These are phyloP conservation scores for Cryptosporidium sp. DNA, from an alignment of 169 alveolate genomes.

Conservation along the genomic window DNA sequence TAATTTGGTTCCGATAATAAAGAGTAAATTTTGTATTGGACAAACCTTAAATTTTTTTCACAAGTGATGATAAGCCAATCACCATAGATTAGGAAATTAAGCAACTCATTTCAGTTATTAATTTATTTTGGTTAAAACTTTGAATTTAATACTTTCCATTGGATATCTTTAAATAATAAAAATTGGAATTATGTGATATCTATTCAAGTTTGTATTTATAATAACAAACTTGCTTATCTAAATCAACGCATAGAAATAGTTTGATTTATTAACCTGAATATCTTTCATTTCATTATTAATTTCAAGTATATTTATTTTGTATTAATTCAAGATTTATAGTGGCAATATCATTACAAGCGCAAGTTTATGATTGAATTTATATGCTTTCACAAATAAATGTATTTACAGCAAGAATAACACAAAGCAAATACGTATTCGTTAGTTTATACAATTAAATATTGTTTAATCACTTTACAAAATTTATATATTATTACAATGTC, in stretches of 20 bases:
- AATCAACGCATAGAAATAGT: neutral
- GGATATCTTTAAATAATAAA: neutral
- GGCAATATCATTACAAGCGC: neutral
- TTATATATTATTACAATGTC: constrained; percentile 1
- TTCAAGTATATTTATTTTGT: neutral
- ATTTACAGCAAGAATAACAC: neutral
- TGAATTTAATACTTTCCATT: constrained; percentile 11
- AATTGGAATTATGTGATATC: constrained; percentile 37
- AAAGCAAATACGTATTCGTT: neutral
- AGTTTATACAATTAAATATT: neutral
- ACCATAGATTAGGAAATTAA: neutral
- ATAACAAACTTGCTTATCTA: neutral
- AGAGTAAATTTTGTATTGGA: constrained; percentile 14
- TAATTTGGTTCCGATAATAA: neutral
- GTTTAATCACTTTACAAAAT: neutral
- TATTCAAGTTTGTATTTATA: neutral
- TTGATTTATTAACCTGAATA: neutral
- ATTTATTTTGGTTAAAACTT: neutral
- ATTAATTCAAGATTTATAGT: neutral
- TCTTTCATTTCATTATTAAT: neutral
- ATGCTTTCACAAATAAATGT: neutral
- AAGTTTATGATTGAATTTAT: neutral
- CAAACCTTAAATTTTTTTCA: constrained; percentile 34
- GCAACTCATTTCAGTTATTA: neutral
- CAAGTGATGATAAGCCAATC: neutral